Evolutionary conservation across 148 eudicot species (phyloP), one percentile per base, ranked within the genome.

Genomic region (Polygonum maritimum): DNA sequence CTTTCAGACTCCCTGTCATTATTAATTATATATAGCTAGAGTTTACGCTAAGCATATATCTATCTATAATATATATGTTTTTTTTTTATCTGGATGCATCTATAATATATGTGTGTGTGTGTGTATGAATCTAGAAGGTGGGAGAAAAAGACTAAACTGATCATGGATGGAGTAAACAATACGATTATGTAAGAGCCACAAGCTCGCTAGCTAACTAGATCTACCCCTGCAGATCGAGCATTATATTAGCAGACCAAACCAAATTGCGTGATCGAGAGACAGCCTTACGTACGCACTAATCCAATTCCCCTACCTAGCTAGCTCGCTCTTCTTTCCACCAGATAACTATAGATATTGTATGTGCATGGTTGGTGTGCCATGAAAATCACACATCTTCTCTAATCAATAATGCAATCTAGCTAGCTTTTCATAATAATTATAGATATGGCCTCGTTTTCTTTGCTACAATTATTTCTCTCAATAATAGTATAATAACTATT

Each of bases 391-490:
- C 69, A 63, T 11, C 13, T 31, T 13, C 41, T 33, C 31, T 26
- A 26, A 26, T 26, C 1, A 65, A 65, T 65, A 14, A 65, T 65
- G 71, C 19, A 13, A 65, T 36, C 71, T 65, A 26, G 31, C 31
- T 26, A 26, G 31, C 31, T 26, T 26, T 26, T 26, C 31, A 26
- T 26, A 26, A 26, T 26, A 26, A 26, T 26, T 26, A 26, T 26
- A 26, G 31, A 35, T 65, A 65, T 65, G 36, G 71, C 19, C 18
- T 65, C 19, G 7, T 65, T 8, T 65, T 15, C 44, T 62, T 31
- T 62, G 31, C 16, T 65, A 62, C 69, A 31, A 62, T 62, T 62
- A 62, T 62, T 62, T 33, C 33, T 62, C 69, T 62, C 36, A 62
- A 62, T 62, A 62, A 62, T 62, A 9, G 31, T 26, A 26, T 26